Evolutionary conservation across 805 yeast genomes (phyloP), one percentile per base, ranked within the genome.

Genomic region (Yarrowia porcina): DNA sequence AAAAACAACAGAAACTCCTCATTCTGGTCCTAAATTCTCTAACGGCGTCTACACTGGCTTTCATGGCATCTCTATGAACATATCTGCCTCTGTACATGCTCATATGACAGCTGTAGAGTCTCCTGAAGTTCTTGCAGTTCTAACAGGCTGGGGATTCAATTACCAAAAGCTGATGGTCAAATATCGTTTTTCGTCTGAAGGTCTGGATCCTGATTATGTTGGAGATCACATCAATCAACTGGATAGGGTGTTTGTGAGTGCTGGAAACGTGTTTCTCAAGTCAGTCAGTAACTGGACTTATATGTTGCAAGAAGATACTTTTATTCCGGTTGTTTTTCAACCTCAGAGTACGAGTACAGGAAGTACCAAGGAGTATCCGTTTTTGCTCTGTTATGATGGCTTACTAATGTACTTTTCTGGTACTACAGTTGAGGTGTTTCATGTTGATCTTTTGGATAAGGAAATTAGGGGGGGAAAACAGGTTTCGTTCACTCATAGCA

Each of bases 91-190:
- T 7, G 9, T 30, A 3, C 52, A 30, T 8, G 52, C 52, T 20
- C 35, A 45, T 20, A 30, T 30, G 52, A 45, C 36, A 6, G 25
- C 17, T 2, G 52, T 45, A 13, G 52, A 45, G 52, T 45, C 52
- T 9, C 52, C 52, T 3, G 12, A 28, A 13, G 52, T 45, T 1
- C 36, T 45, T 17, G 52, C 52, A 3, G 52, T 45, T 13, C 52
- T 45, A 18, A 28, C 52, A 1, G 52, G 52, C 17, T 45, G 52
- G 52, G 52, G 52, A 4, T 45, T 45, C 52, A 45, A 12, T 15
- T 30, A 45, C 15, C 52, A 45, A 11, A 45, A 30, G 18, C 52
- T 45, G 36, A 28, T 45, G 52, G 52, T 45, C 25, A 45, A 45
- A 27, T 45, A 45, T n/a, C 21, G 21, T 4, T 18, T 25, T 13